These are phyloP conservation scores for Draba incana DNA, from an alignment of 345 rosid species.

Conservation along the genomic window DNA sequence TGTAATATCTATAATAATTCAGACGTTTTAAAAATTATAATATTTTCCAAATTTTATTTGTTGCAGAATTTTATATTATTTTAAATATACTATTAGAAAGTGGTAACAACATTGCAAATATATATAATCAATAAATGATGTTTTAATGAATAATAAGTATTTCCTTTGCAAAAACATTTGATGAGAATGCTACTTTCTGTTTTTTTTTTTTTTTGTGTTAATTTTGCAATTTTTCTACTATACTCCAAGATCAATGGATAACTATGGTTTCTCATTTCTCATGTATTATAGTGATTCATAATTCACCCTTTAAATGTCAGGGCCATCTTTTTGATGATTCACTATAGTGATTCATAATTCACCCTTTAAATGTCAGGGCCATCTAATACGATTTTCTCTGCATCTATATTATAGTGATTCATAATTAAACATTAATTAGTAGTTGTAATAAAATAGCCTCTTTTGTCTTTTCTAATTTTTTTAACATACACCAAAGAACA, in stretches of 20 bases:
- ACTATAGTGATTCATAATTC: neutral
- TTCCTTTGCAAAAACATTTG: neutral
- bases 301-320: neutral
- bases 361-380: neutral
- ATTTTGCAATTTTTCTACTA: neutral
- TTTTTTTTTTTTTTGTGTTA: neutral
- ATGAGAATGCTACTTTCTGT: neutral
- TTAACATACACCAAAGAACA: neutral
- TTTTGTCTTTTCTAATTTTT: conserved; percentile 7
- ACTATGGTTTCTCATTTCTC: neutral
- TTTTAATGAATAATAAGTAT: too few species aligned
- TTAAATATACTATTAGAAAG: too few species aligned
- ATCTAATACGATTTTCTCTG: too few species aligned
- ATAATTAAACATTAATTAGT: neutral
- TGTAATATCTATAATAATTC: too few species aligned
- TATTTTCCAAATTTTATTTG: too few species aligned
- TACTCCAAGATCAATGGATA: conserved; percentile 9
- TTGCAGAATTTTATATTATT: too few species aligned
- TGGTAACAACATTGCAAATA: too few species aligned
- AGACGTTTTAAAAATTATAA: too few species aligned
- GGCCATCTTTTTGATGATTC: neutral
- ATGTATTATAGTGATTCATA: neutral
- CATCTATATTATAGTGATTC: neutral
- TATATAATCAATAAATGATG: too few species aligned
- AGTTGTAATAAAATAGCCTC: neutral